Conservation (phyloP, 2,329 filamentous ascomycete species). For the Neoarthrinium moseri region DNA sequence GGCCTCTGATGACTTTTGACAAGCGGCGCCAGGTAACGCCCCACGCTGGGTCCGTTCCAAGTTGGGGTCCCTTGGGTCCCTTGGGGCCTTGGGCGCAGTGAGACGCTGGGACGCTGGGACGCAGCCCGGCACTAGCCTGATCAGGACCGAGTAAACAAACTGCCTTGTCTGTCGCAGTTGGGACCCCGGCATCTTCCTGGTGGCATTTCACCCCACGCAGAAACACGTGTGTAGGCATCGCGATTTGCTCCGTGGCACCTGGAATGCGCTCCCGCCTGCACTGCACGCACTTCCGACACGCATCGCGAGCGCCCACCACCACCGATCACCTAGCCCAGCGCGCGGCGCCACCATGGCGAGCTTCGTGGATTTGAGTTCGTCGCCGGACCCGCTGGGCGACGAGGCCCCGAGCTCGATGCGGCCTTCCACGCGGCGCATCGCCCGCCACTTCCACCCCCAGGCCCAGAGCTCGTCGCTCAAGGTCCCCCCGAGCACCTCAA, state of each 20-base stretch:
- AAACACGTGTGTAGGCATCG: too few relatives aligned
- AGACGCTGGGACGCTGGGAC: background rate
- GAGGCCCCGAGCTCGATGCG: constrained; percentile 23
- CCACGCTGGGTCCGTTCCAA: too few relatives aligned
- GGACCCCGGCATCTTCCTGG: constrained; percentile 12
- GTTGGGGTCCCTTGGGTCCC: background rate
- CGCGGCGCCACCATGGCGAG: constrained; percentile 17
- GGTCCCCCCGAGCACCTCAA: constrained; percentile 43
- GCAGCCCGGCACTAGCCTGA: constrained; percentile 2
- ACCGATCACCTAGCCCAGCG: background rate
- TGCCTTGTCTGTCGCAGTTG: constrained; percentile 22
- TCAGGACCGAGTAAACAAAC: constrained; percentile 28
- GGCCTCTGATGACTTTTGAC: too few relatives aligned
- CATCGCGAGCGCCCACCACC: background rate
- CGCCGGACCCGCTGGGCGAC: constrained; percentile 32
- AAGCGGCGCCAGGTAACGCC: too few relatives aligned
- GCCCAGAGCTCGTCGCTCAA: constrained; percentile 35
- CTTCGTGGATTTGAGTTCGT: constrained; percentile 29
- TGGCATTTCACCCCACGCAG: background rate
- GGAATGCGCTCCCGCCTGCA: background rate
- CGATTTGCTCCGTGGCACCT: too few relatives aligned
- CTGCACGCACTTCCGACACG: constrained; percentile 1
- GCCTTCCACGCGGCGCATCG: constrained; percentile 21
- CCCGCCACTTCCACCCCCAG: constrained; percentile 14
- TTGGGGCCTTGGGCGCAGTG: too few relatives aligned